Percentiles rank a stretch among this genome's conserved stretches.
Conservation (phyloP, 495 filamentous ascomycete genomes). For the Neurospora tetraspora region DNA sequence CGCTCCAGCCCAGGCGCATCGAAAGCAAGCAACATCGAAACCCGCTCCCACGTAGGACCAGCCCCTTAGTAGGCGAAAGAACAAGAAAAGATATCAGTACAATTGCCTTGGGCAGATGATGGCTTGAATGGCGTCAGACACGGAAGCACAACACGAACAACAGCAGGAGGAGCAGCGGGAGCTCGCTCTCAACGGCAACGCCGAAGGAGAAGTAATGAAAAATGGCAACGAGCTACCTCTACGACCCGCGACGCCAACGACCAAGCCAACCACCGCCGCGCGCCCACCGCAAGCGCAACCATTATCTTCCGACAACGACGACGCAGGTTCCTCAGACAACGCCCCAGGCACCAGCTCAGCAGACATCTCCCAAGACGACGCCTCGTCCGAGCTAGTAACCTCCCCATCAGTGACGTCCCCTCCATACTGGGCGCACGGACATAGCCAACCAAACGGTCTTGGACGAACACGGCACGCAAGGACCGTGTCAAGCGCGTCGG, state of each 20-base stretch:
- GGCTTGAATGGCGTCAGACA: constrained; percentile 24
- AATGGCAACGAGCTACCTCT: not conserved
- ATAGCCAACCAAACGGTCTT: not conserved
- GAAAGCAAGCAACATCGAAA: not conserved
- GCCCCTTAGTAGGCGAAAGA: too few species aligned
- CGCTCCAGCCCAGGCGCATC: not conserved
- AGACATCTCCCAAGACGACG: not conserved
- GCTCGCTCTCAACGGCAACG: not conserved
- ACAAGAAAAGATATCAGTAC: not conserved
- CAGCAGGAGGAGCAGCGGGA: not conserved
- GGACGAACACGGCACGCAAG: constrained; percentile 4
- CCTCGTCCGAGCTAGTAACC: constrained; percentile 1
- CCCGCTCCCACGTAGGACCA: too few species aligned
- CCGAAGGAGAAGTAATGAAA: not conserved
- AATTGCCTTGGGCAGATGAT: constrained; percentile 1
- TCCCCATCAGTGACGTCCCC: constrained; percentile 21
- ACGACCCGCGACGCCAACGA: not conserved
- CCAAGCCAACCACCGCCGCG: not conserved
- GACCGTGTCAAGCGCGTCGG: constrained; percentile 31
- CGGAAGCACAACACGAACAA: constrained; percentile 1
- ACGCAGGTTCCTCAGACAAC: not conserved
- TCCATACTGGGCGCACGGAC: constrained; percentile 22
- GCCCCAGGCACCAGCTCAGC: constrained; percentile 2
- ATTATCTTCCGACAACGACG: not conserved
- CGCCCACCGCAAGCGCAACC: not conserved